A percentile compares a stretch with the other conserved stretches of the same genome.
Conservation (phyloP, 2,329 filamentous ascomycete genomes). For the Scopulariopsis brevicaulis region DNA sequence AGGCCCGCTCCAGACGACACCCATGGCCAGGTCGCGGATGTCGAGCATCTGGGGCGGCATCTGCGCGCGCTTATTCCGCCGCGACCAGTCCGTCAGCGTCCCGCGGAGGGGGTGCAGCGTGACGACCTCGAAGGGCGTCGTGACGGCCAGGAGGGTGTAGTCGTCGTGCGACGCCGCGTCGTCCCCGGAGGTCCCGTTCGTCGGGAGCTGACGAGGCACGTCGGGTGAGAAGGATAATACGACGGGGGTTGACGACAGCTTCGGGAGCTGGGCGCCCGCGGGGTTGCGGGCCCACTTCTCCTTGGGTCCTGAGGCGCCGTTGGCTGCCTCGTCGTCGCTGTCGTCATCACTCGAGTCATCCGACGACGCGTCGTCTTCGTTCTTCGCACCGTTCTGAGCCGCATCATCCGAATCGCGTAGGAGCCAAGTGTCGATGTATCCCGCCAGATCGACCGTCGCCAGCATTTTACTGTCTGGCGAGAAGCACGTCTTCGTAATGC, state of each 20-base stretch:
- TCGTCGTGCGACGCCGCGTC: constrained; percentile 23
- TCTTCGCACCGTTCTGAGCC: constrained; percentile 17
- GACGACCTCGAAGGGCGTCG: constrained; percentile 38
- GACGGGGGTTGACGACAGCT: constrained; percentile 51
- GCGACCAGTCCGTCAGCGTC: constrained; percentile 72
- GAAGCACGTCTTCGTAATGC: constrained; percentile 64
- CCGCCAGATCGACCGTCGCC: constrained; percentile 69
- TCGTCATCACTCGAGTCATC: constrained; percentile 25
- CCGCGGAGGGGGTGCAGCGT: constrained; percentile 73
- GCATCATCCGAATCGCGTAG: constrained; percentile 34
- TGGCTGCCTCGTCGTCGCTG: constrained; percentile 25
- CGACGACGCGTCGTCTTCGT: constrained; percentile 25
- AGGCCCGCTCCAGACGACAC: constrained; percentile 68
- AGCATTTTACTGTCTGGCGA: constrained; percentile 71
- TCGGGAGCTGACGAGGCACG: constrained; percentile 16
- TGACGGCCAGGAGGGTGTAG: constrained; percentile 42
- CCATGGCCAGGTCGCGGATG: constrained; percentile 71
- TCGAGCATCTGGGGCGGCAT: constrained; percentile 66
- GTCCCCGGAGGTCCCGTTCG: constrained; percentile 5
- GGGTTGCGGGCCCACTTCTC: constrained; percentile 70
- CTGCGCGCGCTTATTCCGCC: constrained; percentile 64
- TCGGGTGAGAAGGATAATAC: constrained; percentile 56
- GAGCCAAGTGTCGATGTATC: constrained; percentile 80
- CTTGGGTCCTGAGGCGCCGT: constrained; percentile 19
- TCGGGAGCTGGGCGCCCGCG: constrained; percentile 55